phyloP scores from a whole-genome alignment of 2,329 filamentous ascomycete genomes.

The Orbilia oligospora region DNA sequence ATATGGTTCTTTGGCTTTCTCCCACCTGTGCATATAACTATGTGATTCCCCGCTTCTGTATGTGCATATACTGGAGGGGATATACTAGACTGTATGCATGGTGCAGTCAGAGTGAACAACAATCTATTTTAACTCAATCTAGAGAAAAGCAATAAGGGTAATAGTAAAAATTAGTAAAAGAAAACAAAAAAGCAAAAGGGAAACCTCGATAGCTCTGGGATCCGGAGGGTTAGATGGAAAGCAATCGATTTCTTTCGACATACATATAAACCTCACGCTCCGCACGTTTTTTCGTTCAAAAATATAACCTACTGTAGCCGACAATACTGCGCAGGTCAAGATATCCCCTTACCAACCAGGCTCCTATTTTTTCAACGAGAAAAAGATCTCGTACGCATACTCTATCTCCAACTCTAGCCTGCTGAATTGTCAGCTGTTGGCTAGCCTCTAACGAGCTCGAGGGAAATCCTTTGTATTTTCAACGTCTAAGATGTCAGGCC shows the following conservation, averaged over 20 bases:
- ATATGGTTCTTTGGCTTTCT: constrained; percentile 10
- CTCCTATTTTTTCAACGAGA: too few species aligned
- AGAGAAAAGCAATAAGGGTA: constrained; percentile 8
- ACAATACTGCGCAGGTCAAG: too few species aligned
- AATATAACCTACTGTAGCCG: too few species aligned
- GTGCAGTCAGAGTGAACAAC: constrained; percentile 8
- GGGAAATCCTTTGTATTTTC: too few species aligned
- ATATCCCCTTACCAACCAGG: too few species aligned
- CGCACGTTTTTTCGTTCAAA: too few species aligned
- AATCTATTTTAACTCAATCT: constrained; percentile 2
- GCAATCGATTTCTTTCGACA: background rate
- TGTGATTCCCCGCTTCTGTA: constrained; percentile 26
- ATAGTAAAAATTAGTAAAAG: background rate
- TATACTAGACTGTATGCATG: constrained; percentile 11
- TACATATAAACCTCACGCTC: constrained; percentile 16
- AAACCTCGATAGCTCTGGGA: too few species aligned
- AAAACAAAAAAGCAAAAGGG: constrained; percentile 3
- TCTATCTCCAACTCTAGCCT: too few species aligned
- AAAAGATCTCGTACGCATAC: too few species aligned
- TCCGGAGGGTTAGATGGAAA: constrained; percentile 3
- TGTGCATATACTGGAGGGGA: constrained; percentile 13
- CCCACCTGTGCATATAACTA: background rate
- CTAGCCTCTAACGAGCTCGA: too few species aligned
- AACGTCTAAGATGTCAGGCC: too few species aligned
- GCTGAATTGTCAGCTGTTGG: too few species aligned